Conservation (phyloP, 495 filamentous ascomycete genomes). For the Daldinia decipiens region DNA sequence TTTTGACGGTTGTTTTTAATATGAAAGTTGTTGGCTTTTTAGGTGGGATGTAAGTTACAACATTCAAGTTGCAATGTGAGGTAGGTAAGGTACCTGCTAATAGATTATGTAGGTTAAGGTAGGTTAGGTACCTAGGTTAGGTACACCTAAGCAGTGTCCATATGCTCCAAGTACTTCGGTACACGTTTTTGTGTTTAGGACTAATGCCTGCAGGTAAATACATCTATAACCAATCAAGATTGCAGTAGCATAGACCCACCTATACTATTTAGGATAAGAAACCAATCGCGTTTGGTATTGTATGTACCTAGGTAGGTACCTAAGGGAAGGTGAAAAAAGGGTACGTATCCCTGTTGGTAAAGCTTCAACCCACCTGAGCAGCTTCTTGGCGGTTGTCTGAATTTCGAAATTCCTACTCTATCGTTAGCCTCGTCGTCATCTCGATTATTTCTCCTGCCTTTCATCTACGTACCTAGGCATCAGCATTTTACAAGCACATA, state of each 20-base stretch:
- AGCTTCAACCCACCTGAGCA: neutral
- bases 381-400: slow-evolving; percentile 37
- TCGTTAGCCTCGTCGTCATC: slow-evolving; percentile 27
- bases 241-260: slow-evolving; percentile 12
- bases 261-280: slow-evolving; percentile 20
- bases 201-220: slow-evolving; percentile 9
- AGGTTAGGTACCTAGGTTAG: too few species aligned
- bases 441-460: slow-evolving; percentile 7
- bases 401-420: slow-evolving; percentile 19
- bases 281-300: neutral
- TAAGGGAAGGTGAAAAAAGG: slow-evolving; percentile 1
- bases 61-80: slow-evolving; percentile 2
- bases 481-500: slow-evolving; percentile 30
- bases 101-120: too few species aligned
- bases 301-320: too few species aligned
- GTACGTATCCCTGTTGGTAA: slow-evolving; percentile 10
- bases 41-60: neutral
- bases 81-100: neutral
- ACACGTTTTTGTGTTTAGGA: too few species aligned
- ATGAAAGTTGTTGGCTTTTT: neutral
- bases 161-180: too few species aligned
- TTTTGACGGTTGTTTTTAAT: slow-evolving; percentile 14
- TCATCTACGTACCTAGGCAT: slow-evolving; percentile 24
- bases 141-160: too few species aligned
- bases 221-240: slow-evolving; percentile 27